Conservation (phyloP, 257 asterid genomes). For the Jacaranda mimosifolia region DNA sequence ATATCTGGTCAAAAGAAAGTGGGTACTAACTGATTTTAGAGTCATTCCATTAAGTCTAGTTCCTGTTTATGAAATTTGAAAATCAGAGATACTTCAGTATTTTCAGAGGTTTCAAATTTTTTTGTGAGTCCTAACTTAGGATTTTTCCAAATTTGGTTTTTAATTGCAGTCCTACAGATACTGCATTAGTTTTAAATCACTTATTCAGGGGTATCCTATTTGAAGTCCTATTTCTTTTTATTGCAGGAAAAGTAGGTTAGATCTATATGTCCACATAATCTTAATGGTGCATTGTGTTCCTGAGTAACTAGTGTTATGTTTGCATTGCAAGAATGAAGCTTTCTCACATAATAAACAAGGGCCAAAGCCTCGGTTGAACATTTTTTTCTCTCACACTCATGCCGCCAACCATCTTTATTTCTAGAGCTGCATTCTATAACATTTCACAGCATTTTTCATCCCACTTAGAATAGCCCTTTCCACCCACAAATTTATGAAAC, state of each 20-base stretch:
- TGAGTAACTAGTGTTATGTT: not conserved
- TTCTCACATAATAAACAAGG: not conserved
- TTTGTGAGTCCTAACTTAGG: not conserved
- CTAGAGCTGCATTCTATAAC: not conserved
- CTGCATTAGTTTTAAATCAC: constrained; percentile 6
- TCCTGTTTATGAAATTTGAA: not conserved
- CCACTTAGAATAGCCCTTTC: constrained; percentile 10
- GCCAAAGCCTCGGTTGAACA: not conserved
- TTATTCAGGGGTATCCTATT: not conserved
- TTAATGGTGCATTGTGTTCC: not conserved
- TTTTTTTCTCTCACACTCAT: not conserved
- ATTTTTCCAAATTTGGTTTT: not conserved
- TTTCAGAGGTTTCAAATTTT: not conserved
- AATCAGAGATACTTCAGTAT: not conserved
- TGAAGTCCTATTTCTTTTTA: constrained; percentile 9
- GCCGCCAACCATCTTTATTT: constrained; percentile 12
- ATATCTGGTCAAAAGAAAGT: not conserved
- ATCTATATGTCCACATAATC: too few relatives aligned
- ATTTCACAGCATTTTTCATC: not conserved
- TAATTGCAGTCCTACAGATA: not conserved
- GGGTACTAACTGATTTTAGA: not conserved
- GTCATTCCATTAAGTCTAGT: not conserved
- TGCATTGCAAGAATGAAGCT: not conserved
- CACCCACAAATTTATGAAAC: not conserved
- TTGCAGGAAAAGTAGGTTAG: too few relatives aligned